Evolutionary conservation across 805 yeast genomes (phyloP).

Genomic region (Wickerhamiella galacta): DNA sequence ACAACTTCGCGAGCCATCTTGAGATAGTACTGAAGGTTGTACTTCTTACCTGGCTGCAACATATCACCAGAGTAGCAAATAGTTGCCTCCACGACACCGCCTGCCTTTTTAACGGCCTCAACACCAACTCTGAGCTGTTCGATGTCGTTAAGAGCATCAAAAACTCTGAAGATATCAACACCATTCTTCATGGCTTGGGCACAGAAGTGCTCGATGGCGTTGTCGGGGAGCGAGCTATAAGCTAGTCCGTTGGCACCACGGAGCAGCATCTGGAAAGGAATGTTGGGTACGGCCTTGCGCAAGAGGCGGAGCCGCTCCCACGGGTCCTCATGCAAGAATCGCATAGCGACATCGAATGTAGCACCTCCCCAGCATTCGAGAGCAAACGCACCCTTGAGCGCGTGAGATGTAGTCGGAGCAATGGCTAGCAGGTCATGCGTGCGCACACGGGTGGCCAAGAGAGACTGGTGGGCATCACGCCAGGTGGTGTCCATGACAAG

Average conservation of each 20-base stretch:
- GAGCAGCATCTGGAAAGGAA: conserved; percentile 97
- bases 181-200: conserved; percentile 89
- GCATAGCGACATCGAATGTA: conserved; percentile 95
- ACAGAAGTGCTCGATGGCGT: conserved; percentile 95
- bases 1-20: conserved; percentile 70
- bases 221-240: conserved; percentile 92
- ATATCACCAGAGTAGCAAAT: conserved; percentile 98
- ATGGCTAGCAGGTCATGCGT: conserved; percentile 80
- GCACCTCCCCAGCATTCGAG: conserved; percentile 99
- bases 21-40: conserved; percentile 80
- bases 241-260: conserved; percentile 99
- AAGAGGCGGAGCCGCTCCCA: conserved; percentile 89
- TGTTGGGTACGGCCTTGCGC: conserved; percentile 85
- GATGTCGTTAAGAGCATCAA: conserved; percentile 91
- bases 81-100: conserved; percentile 98
- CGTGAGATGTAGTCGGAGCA: conserved; percentile 89
- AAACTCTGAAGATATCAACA: conserved; percentile 94
- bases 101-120: conserved; percentile 93
- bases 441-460: conserved; percentile 93
- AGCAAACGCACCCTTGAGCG: conserved; percentile 79
- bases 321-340: conserved; percentile 96
- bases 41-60: conserved; percentile 90
- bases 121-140: conserved; percentile 96
- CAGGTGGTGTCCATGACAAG: conserved; percentile 96
- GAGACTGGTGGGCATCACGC: conserved; percentile 99